Conservation (phyloP, 345 rosid genomes). For the Conringia planisiliqua region DNA sequence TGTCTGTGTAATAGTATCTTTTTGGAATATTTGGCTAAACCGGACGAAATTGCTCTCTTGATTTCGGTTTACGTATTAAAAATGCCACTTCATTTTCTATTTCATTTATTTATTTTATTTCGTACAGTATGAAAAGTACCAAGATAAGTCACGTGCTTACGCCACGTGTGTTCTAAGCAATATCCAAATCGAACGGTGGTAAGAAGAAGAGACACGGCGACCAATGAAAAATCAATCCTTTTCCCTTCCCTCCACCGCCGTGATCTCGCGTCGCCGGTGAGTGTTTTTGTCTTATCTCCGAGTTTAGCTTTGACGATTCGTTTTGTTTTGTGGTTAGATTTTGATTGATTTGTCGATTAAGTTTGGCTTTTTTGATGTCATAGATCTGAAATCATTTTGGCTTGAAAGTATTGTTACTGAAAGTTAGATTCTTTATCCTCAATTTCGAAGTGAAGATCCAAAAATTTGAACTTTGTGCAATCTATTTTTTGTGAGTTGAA, state of each 20-base stretch:
- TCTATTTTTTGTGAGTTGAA: not conserved
- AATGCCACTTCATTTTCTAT: not conserved
- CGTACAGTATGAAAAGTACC: not conserved
- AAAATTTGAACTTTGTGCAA: not conserved
- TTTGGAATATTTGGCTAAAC: not conserved
- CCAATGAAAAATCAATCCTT: too few species aligned
- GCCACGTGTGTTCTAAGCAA: slow-evolving; percentile 32
- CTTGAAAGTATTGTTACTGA: not conserved
- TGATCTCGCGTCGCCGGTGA: too few species aligned
- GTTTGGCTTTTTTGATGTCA: not conserved
- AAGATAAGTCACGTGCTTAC: not conserved
- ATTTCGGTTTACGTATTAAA: not conserved
- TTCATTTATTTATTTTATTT: too few species aligned
- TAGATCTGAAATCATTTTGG: not conserved
- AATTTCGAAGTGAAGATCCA: not conserved
- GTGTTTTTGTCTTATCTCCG: not conserved
- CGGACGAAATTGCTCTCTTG: not conserved
- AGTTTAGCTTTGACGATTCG: not conserved
- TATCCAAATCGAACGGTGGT: slow-evolving; percentile 32
- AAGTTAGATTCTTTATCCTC: not conserved
- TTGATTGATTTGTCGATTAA: not conserved
- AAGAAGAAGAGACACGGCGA: not conserved
- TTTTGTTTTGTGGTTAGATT: not conserved
- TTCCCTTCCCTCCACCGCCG: too few species aligned
- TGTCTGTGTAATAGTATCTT: slow-evolving; percentile 5